phyloP scores from a whole-genome alignment of 306 rosid genomes.

The Lagenaria siceraria region DNA sequence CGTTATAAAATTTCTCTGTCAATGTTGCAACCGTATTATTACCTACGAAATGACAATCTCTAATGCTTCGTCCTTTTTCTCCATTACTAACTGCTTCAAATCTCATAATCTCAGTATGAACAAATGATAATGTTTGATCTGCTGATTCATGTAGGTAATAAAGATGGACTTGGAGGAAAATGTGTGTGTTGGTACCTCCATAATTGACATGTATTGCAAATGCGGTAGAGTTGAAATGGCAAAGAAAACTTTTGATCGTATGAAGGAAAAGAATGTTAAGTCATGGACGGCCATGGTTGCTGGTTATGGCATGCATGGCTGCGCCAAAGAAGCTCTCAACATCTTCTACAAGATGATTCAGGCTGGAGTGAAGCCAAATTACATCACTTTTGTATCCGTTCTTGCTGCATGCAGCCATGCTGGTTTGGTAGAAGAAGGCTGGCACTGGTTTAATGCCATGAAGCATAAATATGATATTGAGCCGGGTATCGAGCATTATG shows the following conservation, averaged over 20 bases:
- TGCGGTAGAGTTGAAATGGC: slow-evolving; percentile 64
- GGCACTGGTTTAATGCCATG: slow-evolving; percentile 73
- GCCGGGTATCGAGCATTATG: slow-evolving; percentile 69
- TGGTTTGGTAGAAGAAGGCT: slow-evolving; percentile 56
- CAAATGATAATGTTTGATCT: background rate
- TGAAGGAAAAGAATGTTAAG: slow-evolving; percentile 59
- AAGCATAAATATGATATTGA: slow-evolving; percentile 34
- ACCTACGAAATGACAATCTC: background rate
- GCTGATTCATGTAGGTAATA: slow-evolving; percentile 31
- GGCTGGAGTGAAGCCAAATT: slow-evolving; percentile 43
- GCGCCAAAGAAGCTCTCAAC: slow-evolving; percentile 46
- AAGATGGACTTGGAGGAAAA: slow-evolving; percentile 57
- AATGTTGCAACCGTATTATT: background rate
- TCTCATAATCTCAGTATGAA: background rate
- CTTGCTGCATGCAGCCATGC: slow-evolving; percentile 74
- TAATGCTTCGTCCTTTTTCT: background rate
- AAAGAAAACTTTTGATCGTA: slow-evolving; percentile 50
- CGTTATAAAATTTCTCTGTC: background rate
- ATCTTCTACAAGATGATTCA: slow-evolving; percentile 42
- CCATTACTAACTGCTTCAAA: background rate
- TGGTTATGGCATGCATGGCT: slow-evolving; percentile 81
- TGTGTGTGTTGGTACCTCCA: slow-evolving; percentile 46
- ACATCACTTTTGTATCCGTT: slow-evolving; percentile 56
- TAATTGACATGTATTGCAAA: slow-evolving; percentile 70
- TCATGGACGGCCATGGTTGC: slow-evolving; percentile 68